Evolutionary conservation across 1,139 yeast species (phyloP).

Genomic region (Entelexis sorbosivorans): DNA sequence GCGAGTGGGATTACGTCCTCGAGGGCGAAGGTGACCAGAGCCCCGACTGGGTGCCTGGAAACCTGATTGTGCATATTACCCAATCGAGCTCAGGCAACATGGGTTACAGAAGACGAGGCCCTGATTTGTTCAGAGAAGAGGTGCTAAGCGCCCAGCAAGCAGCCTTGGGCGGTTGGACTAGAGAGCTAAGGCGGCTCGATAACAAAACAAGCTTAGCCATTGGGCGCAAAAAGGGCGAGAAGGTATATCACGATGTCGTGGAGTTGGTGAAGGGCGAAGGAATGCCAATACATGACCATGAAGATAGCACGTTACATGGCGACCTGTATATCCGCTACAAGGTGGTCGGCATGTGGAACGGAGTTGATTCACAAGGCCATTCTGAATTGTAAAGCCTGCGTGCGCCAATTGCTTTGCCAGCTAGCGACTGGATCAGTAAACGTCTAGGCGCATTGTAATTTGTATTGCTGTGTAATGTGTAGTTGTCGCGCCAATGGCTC

Average conservation of each 20-base stretch:
- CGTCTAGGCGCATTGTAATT: background rate
- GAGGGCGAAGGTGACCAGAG: conserved; percentile 73
- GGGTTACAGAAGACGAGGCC: conserved; percentile 78
- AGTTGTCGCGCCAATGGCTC: too few relatives aligned
- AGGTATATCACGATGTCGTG: conserved; percentile 54
- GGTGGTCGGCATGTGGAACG: conserved; percentile 34
- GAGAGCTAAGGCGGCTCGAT: conserved; percentile 58
- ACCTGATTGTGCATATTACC: conserved; percentile 47
- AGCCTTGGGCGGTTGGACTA: conserved; percentile 63
- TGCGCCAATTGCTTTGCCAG: too few relatives aligned
- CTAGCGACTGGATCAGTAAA: too few relatives aligned
- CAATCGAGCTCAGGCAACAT: conserved; percentile 42
- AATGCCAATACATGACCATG: conserved; percentile 57
- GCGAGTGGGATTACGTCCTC: conserved; percentile 48
- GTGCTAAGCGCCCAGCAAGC: conserved; percentile 65
- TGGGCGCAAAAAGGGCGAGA: conserved; percentile 40
- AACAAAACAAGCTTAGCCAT: conserved; percentile 41
- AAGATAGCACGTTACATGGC: conserved; percentile 39
- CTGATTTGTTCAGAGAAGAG: conserved; percentile 71
- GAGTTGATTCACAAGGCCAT: background rate
- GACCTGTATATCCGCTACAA: conserved; percentile 63
- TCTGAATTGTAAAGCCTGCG: background rate
- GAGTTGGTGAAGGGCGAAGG: conserved; percentile 67
- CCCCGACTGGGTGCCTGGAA: conserved; percentile 78
- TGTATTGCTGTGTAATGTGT: background rate